Evolutionary conservation across 176 grass and related monocot species (phyloP).

Genomic region (Triticum monococcum): DNA sequence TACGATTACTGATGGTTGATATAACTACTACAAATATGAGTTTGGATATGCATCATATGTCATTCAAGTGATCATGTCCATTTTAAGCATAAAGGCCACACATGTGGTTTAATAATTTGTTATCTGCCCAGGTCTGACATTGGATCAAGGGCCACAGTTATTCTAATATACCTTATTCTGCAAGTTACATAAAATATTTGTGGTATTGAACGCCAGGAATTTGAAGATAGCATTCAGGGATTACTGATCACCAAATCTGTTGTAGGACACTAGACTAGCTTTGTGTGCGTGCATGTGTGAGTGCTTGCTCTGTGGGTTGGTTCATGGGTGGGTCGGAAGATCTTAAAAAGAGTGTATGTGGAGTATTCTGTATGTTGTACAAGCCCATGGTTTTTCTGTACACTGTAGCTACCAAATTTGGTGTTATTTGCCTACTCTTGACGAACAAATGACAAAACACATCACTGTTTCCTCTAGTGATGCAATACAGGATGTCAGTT

Average conservation of each 20-base stretch:
- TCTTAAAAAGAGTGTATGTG: background rate
- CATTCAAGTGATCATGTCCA: background rate
- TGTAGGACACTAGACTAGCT: conserved; percentile 1
- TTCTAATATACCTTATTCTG: background rate
- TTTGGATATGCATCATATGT: background rate
- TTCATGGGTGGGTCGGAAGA: background rate
- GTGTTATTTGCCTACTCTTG: background rate
- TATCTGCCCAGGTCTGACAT: background rate
- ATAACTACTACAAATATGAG: background rate
- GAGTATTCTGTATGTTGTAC: background rate
- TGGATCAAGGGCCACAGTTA: background rate
- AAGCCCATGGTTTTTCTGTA: background rate
- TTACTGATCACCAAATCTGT: background rate
- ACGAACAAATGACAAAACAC: background rate
- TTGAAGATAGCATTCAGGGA: background rate
- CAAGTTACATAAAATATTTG: background rate
- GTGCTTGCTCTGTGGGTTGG: background rate
- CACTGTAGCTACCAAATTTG: background rate
- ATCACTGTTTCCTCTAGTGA: background rate
- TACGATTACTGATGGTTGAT: background rate
- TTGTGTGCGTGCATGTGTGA: background rate
- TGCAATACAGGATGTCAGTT: background rate
- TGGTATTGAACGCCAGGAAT: background rate
- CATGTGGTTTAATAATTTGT: background rate
- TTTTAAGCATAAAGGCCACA: background rate